Base-by-base conservation (phyloP, 2,329 filamentous ascomycete genomes). In the Fusarium illudens region DNA sequence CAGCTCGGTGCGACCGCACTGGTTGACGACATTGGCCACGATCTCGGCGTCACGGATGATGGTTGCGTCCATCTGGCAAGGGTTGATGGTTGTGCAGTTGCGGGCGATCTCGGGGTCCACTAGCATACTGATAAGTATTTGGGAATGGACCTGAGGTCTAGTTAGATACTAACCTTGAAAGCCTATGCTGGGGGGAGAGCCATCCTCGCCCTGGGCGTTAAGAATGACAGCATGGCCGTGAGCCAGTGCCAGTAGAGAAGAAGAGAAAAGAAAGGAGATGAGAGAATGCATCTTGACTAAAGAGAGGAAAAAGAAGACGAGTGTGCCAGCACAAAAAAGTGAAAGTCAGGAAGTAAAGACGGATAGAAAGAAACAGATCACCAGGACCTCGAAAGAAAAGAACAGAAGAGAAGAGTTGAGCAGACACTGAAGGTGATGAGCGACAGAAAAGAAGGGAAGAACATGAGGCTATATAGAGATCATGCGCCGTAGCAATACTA, bases 51-150 rank as follows among this genome's bases (percentile, higher is more conserved):
- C 86, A 54, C 84, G 83, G 77, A 91, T 90, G 72, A 90, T 83
- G 55, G 87, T 89, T 11, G 87, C 82, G 60, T 91, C 89, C 66
- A 87, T 86, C 73, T 91, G 88, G 81, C 89, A 90, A 19, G 89
- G 88, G 75, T 83, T 87, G 79, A 89, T 88, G 58, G 80, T 80
- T 15, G 87, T 89, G 76, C 88, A 89, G 75, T 90, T 88, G 65
- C 89, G 84, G 27, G 89, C 86, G 69, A 89, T 82, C 59, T 77
- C 77, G 37, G 82, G 77, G 69, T 86, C 83, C 63, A 90, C 83
- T 84, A 19, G 1, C 3, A 2, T 25, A 13, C 3, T 29, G 15
- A 33, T 68, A 46, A 68, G 51, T 15, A 34, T 8, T 29, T 32
- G 7, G 11, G 2, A 48, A 34, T 6, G 20, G 1, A 13, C 0